phyloP scores from a whole-genome alignment of 1,284 basidiomycete species.

The Apiotrichum akiyoshidainum region DNA sequence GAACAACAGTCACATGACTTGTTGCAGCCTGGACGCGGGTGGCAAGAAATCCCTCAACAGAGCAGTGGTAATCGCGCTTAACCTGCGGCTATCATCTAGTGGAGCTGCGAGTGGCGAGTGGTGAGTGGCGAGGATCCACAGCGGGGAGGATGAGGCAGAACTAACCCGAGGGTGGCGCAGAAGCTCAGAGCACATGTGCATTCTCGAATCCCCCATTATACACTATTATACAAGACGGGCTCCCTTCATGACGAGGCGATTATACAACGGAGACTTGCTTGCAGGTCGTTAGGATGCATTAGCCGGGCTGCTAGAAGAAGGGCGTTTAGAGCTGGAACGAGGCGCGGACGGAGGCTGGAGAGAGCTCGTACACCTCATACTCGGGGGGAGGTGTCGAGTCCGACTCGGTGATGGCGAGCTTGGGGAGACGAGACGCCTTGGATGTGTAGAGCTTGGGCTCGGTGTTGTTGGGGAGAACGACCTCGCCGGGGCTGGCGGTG shows the following conservation, averaged over 20 bases:
- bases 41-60: too few species aligned
- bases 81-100: too few species aligned
- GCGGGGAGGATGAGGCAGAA: too few species aligned
- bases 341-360: background rate
- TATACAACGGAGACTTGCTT: background rate
- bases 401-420: background rate
- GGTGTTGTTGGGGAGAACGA: background rate
- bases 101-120: too few species aligned
- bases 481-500: background rate
- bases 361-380: constrained; percentile 1
- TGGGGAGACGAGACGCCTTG: background rate
- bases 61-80: too few species aligned
- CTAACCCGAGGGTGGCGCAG: too few species aligned
- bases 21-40: too few species aligned
- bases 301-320: background rate
- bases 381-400: background rate
- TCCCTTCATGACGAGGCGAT: background rate
- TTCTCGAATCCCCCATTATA: background rate
- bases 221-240: background rate
- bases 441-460: background rate
- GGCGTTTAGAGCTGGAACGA: background rate
- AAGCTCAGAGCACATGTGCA: too few species aligned
- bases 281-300: background rate
- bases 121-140: too few species aligned
- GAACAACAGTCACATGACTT: too few species aligned